Conservation (phyloP, 805 yeast species). For the Suhomyces xylopsoci region DNA sequence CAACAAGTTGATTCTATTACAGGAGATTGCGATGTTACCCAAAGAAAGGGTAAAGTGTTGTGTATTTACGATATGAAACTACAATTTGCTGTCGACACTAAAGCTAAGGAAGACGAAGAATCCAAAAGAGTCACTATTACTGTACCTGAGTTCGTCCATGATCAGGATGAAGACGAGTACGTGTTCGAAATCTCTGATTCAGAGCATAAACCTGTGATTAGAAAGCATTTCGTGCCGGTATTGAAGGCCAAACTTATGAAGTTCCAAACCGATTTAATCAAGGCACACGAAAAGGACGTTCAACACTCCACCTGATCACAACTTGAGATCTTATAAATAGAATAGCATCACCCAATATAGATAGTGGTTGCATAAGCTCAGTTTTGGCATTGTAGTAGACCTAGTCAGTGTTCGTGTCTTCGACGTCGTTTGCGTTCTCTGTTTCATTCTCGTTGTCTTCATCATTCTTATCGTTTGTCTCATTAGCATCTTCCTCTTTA, state of each 20-base stretch:
- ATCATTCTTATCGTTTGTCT: not conserved
- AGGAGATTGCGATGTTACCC: slow-evolving; percentile 83
- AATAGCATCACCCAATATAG: not conserved
- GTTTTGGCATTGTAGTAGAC: not conserved
- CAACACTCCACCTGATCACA: slow-evolving; percentile 46
- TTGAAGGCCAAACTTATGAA: slow-evolving; percentile 46
- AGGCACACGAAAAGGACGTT: slow-evolving; percentile 59
- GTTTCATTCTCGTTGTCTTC: not conserved
- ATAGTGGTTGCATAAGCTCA: not conserved
- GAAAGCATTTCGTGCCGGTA: slow-evolving; percentile 50
- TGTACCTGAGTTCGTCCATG: slow-evolving; percentile 73
- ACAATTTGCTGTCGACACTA: slow-evolving; percentile 39
- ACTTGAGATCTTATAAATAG: slow-evolving; percentile 1
- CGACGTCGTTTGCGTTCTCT: not conserved
- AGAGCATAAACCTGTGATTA: slow-evolving; percentile 40
- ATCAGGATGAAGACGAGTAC: slow-evolving; percentile 66
- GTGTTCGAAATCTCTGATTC: slow-evolving; percentile 45
- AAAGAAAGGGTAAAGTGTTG: slow-evolving; percentile 76
- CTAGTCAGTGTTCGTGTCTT: not conserved
- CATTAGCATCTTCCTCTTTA: not conserved
- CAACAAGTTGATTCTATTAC: slow-evolving; percentile 40
- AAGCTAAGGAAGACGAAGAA: slow-evolving; percentile 38
- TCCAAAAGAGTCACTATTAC: slow-evolving; percentile 30
- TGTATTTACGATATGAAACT: slow-evolving; percentile 69
- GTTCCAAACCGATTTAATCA: slow-evolving; percentile 63